These are phyloP conservation scores for Globisporangium okanoganense DNA, from an alignment of 352 stramenopile species.

Conservation along the genomic window DNA sequence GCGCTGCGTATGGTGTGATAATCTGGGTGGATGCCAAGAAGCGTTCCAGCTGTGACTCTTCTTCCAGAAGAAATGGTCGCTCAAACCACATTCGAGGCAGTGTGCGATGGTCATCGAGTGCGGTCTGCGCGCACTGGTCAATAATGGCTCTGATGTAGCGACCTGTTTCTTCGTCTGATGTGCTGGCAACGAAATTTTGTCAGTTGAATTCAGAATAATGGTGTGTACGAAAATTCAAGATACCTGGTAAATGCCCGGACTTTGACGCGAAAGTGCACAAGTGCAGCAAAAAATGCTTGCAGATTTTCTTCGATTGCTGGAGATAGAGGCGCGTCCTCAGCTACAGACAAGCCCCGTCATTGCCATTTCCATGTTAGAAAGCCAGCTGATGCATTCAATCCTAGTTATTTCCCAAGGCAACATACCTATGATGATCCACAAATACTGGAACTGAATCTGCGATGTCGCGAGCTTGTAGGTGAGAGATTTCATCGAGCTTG, in stretches of 20 bases:
- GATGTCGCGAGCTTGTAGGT: constrained; percentile 55
- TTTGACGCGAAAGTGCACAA: constrained; percentile 54
- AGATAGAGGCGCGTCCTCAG: not conserved
- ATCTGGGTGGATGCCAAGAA: constrained; percentile 68
- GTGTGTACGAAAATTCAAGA: not conserved
- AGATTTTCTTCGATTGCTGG: constrained; percentile 17
- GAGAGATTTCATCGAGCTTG: constrained; percentile 32
- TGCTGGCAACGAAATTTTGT: constrained; percentile 13
- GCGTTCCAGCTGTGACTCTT: constrained; percentile 71
- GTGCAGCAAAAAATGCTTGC: constrained; percentile 43
- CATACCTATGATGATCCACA: constrained; percentile 67
- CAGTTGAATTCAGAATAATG: not conserved
- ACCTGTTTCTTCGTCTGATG: constrained; percentile 35
- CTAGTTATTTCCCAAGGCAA: not conserved
- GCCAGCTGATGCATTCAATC: not conserved
- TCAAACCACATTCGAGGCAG: constrained; percentile 74
- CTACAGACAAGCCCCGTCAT: constrained; percentile 15
- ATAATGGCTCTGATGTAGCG: constrained; percentile 43
- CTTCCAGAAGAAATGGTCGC: constrained; percentile 64
- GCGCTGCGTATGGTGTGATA: constrained; percentile 56
- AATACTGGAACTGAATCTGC: constrained; percentile 54
- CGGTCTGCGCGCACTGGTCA: constrained; percentile 47
- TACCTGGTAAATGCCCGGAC: constrained; percentile 53
- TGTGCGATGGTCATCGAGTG: constrained; percentile 32
- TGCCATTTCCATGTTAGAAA: not conserved